Evolutionary conservation across 2,329 filamentous ascomycete species (phyloP).

Genomic region (Arthrobotrys entomopaga): DNA sequence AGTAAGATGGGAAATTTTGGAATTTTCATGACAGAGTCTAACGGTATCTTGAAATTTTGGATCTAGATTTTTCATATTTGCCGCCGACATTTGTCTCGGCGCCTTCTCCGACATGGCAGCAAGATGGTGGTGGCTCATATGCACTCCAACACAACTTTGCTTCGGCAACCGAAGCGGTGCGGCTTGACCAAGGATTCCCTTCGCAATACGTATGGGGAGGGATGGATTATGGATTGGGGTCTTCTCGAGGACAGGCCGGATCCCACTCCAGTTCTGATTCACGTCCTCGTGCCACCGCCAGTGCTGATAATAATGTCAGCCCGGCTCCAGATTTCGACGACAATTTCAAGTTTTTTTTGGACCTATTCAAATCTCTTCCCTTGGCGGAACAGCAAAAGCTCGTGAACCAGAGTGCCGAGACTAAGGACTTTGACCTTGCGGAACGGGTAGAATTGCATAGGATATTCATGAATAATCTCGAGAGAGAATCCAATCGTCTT

Average conservation of each 20-base stretch:
- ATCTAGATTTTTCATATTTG: slow-evolving; percentile 1
- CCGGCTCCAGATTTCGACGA: slow-evolving; percentile 13
- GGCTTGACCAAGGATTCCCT: slow-evolving; percentile 2
- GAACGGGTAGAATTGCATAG: slow-evolving; percentile 16
- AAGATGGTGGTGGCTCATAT: slow-evolving; percentile 9
- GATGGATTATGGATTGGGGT: neutral
- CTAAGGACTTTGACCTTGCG: slow-evolving; percentile 3
- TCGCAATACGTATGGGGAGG: slow-evolving; percentile 6
- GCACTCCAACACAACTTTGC: slow-evolving; percentile 13
- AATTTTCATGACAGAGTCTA: slow-evolving; percentile 4
- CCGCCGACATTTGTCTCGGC: too few species aligned
- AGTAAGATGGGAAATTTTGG: slow-evolving; percentile 13
- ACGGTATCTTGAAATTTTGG: neutral
- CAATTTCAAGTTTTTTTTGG: slow-evolving; percentile 1
- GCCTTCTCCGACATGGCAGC: slow-evolving; percentile 6
- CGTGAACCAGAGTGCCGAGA: slow-evolving; percentile 3
- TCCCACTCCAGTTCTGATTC: neutral
- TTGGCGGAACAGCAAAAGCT: slow-evolving; percentile 21
- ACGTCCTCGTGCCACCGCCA: neutral
- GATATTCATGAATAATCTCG: slow-evolving; percentile 24
- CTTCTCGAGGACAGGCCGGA: neutral
- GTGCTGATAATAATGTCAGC: slow-evolving; percentile 3
- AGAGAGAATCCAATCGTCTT: slow-evolving; percentile 8
- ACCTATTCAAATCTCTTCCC: slow-evolving; percentile 21
- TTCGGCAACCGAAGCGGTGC: neutral